Percentiles rank a stretch among this genome's conserved stretches.
phyloP scores from a whole-genome alignment of 1,139 yeast species.

The Diutina scorzettiae region DNA sequence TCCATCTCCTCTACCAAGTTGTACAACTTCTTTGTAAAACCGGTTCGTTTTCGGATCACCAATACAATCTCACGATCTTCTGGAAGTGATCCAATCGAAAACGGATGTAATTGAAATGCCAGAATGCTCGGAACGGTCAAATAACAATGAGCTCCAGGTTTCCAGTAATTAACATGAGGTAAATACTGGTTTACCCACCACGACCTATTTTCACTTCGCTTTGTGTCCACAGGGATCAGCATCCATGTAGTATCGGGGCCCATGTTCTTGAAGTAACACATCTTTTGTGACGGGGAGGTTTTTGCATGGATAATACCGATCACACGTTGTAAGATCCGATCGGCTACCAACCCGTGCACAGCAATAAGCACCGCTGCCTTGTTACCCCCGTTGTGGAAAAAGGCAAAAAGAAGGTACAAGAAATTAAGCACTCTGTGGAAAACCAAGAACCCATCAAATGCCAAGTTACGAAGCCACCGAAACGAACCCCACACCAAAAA shows the following conservation, averaged over 20 bases:
- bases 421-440: constrained; percentile 32
- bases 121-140: constrained; percentile 28
- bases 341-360: constrained; percentile 34
- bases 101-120: constrained; percentile 34
- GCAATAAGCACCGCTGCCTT: constrained; percentile 27
- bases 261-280: constrained; percentile 25
- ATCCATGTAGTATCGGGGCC: constrained; percentile 32
- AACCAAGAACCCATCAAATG: constrained; percentile 33
- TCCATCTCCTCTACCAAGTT: constrained; percentile 12
- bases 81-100: constrained; percentile 30
- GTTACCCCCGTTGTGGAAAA: constrained; percentile 29
- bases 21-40: constrained; percentile 30
- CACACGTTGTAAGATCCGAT: constrained; percentile 24
- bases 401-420: constrained; percentile 31
- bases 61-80: constrained; percentile 26
- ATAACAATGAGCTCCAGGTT: constrained; percentile 35
- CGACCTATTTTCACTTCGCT: constrained; percentile 11
- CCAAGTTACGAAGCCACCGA: constrained; percentile 24
- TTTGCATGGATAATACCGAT: constrained; percentile 21
- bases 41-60: constrained; percentile 27
- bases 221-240: constrained; percentile 20
- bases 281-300: constrained; percentile 28
- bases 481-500: constrained; percentile 26
- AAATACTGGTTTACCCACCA: constrained; percentile 21
- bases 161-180: constrained; percentile 33